These are phyloP conservation scores for Madurella fahalii DNA, from an alignment of 2,329 filamentous ascomycete species.

Conservation along the genomic window DNA sequence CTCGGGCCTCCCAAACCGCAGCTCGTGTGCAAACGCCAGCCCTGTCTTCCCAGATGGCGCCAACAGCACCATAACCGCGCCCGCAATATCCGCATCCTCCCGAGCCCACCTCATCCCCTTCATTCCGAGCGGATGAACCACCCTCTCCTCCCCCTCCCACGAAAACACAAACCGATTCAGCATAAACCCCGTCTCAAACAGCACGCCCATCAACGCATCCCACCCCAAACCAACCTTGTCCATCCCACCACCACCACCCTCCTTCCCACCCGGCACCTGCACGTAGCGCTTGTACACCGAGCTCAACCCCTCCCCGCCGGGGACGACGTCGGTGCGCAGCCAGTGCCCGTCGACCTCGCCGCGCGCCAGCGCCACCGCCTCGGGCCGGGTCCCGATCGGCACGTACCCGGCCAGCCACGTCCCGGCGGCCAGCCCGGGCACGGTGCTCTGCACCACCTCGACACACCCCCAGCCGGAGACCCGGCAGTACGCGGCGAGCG, in stretches of 20 bases:
- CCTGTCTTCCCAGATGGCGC: slow-evolving; percentile 17
- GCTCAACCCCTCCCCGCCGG: slow-evolving; percentile 1
- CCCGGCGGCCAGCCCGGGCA: slow-evolving; percentile 2
- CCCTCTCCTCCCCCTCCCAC: slow-evolving; percentile 1
- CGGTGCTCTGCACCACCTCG: slow-evolving; percentile 12
- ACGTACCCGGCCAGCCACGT: slow-evolving; percentile 9
- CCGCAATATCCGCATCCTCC: slow-evolving; percentile 12
- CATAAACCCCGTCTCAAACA: slow-evolving; percentile 12
- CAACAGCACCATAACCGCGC: slow-evolving; percentile 10
- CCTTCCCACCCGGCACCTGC: not conserved
- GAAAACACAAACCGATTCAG: slow-evolving; percentile 13
- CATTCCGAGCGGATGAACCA: slow-evolving; percentile 6
- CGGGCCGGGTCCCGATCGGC: not conserved
- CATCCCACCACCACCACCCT: not conserved
- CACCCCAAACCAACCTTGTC: not conserved
- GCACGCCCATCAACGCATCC: slow-evolving; percentile 8
- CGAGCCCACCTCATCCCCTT: slow-evolving; percentile 1
- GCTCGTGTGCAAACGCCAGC: slow-evolving; percentile 12
- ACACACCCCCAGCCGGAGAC: slow-evolving; percentile 15
- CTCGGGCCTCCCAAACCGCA: slow-evolving; percentile 4
- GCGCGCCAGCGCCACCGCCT: no score
- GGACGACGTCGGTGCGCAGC: not conserved
- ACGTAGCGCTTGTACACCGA: slow-evolving; percentile 13
- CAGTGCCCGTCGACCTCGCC: no score
- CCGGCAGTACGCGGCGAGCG: slow-evolving; percentile 6